These are phyloP conservation scores for Erucastrum elatum DNA, from an alignment of 345 rosid genomes.

Conservation along the genomic window DNA sequence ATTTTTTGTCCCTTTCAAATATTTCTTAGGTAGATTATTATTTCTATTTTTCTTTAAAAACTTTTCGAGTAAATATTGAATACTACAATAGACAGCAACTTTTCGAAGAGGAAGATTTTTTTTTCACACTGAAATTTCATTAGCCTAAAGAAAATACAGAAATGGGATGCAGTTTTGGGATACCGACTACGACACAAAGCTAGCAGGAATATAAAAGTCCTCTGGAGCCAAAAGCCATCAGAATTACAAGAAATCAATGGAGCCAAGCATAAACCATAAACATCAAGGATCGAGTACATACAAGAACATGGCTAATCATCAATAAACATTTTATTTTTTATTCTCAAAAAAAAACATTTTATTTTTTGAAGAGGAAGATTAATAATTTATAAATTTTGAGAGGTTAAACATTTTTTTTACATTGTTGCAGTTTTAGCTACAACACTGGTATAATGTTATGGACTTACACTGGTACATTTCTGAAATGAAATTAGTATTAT, in stretches of 20 bases:
- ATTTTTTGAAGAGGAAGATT: not conserved
- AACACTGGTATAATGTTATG: not conserved
- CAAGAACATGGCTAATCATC: no score
- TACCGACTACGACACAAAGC: no score
- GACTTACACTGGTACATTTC: not conserved
- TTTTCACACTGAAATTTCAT: no score
- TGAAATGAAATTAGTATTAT: not conserved
- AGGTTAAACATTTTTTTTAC: not conserved
- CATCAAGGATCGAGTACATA: no score
- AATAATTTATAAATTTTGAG: not conserved
- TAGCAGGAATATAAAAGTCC: no score
- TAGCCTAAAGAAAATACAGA: no score
- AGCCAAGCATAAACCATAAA: no score
- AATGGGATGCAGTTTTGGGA: no score
- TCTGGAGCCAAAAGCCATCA: no score
- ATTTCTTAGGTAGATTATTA: not conserved
- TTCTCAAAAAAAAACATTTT: no score
- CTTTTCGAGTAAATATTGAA: not conserved
- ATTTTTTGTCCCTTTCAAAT: not conserved
- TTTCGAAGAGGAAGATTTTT: not conserved
- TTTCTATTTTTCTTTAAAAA: not conserved
- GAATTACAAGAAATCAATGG: no score
- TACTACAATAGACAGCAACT: not conserved
- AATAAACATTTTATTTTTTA: no score
- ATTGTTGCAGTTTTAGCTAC: not conserved